Base-by-base conservation (phyloP, 352 stramenopile genomes). In the Peronospora destructor region DNA sequence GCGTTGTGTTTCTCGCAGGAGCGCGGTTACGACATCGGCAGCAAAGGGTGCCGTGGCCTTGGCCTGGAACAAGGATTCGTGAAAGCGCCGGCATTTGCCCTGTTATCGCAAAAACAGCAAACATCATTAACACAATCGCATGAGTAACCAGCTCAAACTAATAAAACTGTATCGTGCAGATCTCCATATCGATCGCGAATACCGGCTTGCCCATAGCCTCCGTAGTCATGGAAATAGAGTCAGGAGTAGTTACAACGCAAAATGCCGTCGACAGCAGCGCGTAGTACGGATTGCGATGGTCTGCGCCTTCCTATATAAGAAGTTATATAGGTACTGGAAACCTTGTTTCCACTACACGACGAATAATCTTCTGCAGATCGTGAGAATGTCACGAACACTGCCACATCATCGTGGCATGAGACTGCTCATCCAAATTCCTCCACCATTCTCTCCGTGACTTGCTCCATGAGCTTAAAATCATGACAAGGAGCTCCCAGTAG, bases 191-290 rank as follows among this genome's bases (percentile, higher is more conserved):
- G 28, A 88, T 63, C 0, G 59, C 76, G 11, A 81, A 64, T n/a
- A 87, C 76, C 0, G 73, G 53, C 23, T 80, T 85, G 9, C 62
- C 56, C 0, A 87, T 69, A 11, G 80, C 80, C 53, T 91, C 80
- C 16, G 80, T 91, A 0, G 75, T 83, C 80, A 91, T 91, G 19
- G 80, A 88, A 41, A 88, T 73, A 3, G 76, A 91, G 50, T 91
- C 80, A 7, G 80, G 79, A 0, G 79, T 91, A 6, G 73, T 87
- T 12, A 88, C 67, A 23, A 91, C 64, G 7, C 48, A 64, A 4
- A 68, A 64, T 17, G 75, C 75, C 14, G 69, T 53, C 6, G 64
- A 60, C 6, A 88, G 45, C 42, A 91, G 63, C 12, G 74, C 76
- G 33, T 78, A 54, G 56, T 76, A 91, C 16, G 79, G 79, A 55